Conservation (phyloP, 2,329 filamentous ascomycete genomes). For the Fusarium annulatum region DNA sequence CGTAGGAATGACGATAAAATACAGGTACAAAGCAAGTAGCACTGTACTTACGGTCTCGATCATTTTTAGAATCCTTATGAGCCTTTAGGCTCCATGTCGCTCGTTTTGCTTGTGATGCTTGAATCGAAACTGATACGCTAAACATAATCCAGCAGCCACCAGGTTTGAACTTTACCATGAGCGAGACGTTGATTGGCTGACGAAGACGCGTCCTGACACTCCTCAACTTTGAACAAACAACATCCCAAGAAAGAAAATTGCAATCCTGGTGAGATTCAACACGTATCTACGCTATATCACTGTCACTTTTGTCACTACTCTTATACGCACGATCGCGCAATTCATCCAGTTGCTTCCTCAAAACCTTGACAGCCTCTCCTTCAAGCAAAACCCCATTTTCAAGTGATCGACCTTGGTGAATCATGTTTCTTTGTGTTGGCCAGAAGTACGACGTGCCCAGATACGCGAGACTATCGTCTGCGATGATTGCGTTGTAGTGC, state of each 20-base stretch:
- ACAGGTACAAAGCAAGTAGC: too few species aligned
- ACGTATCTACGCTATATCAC: neutral
- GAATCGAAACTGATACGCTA: neutral
- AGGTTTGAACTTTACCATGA: neutral
- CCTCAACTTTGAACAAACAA: neutral
- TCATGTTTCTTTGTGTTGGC: conserved; percentile 13
- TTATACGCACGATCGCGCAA: neutral
- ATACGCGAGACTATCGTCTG: neutral
- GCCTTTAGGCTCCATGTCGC: rapidly evolving
- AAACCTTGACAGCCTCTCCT: neutral
- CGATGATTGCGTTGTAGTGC: conserved; percentile 1
- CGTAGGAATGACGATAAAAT: too few species aligned
- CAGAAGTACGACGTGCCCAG: neutral
- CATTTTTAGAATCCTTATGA: rapidly evolving
- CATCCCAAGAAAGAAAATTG: too few species aligned
- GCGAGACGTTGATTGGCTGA: neutral
- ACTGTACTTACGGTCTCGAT: neutral
- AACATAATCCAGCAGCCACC: neutral
- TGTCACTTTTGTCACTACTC: neutral
- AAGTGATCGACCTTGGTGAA: conserved; percentile 7
- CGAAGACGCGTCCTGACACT: neutral
- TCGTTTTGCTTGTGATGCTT: neutral
- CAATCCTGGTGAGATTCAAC: rapidly evolving
- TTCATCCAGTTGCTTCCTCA: neutral
- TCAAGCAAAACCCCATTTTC: conserved; percentile 13